Percentiles rank a stretch among this genome's conserved stretches.
Conservation (phyloP, 2,329 filamentous ascomycete genomes). For the Intubia oerlemansii region DNA sequence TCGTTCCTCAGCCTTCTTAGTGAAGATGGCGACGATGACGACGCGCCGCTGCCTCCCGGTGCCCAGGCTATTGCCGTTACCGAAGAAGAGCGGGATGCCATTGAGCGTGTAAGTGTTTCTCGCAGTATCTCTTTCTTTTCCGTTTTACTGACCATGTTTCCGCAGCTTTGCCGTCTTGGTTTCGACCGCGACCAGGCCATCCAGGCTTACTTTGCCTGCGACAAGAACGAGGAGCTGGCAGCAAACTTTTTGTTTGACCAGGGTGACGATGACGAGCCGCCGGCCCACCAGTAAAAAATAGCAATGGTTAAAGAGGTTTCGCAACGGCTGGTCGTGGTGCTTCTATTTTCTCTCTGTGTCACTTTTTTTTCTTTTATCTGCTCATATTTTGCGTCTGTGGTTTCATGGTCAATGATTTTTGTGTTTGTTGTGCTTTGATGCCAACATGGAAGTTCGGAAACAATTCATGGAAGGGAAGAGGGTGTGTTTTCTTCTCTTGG, state of each 20-base stretch:
- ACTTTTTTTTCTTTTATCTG: neutral
- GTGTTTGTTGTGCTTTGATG: too few relatives aligned
- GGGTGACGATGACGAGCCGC: constrained; percentile 58
- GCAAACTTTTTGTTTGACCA: constrained; percentile 98
- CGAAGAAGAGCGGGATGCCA: constrained; percentile 89
- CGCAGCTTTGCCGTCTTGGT: constrained; percentile 83
- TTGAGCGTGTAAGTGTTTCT: constrained; percentile 58
- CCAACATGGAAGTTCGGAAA: too few relatives aligned
- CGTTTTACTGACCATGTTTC: constrained; percentile 1
- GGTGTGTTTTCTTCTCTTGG: too few relatives aligned
- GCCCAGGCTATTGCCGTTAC: constrained; percentile 81
- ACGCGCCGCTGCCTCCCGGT: constrained; percentile 60
- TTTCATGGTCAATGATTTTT: too few relatives aligned
- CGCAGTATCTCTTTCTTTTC: neutral
- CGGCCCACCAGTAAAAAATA: constrained; percentile 8
- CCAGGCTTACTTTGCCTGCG: constrained; percentile 96
- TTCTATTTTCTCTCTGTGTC: neutral
- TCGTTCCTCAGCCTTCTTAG: constrained; percentile 81
- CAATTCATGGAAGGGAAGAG: too few relatives aligned
- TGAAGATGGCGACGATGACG: constrained; percentile 57
- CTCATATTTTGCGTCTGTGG: too few relatives aligned
- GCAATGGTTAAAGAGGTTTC: too few relatives aligned
- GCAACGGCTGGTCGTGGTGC: neutral
- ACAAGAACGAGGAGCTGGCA: constrained; percentile 97
- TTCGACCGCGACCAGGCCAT: constrained; percentile 88